Percentiles rank a stretch among this genome's conserved stretches.
Conservation (phyloP, 2,329 filamentous ascomycete species). For the Fusarium drepaniforme region DNA sequence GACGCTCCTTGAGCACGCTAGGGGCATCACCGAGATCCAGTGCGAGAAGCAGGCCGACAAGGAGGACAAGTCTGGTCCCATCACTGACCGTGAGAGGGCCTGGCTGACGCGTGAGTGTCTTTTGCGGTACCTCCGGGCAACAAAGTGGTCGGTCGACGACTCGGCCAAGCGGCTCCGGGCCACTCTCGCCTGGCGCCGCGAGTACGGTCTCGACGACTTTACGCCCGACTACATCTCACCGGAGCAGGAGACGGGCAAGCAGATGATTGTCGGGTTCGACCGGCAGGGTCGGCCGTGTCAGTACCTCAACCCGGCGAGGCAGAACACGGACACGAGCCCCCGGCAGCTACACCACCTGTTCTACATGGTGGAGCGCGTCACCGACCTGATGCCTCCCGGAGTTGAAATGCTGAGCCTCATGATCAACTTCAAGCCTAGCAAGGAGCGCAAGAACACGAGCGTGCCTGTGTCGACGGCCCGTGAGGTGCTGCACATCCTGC, state of each 20-base stretch:
- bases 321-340: conserved; percentile 90
- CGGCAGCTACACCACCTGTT: conserved; percentile 94
- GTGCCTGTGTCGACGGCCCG: conserved; percentile 82
- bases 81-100: conserved; percentile 85
- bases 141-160: conserved; percentile 86
- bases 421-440: conserved; percentile 90
- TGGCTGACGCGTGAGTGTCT: conserved; percentile 95
- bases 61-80: conserved; percentile 70
- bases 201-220: conserved; percentile 85
- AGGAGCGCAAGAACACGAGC: conserved; percentile 77
- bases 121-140: conserved; percentile 91
- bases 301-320: conserved; percentile 88
- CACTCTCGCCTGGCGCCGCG: conserved; percentile 89
- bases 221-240: conserved; percentile 89
- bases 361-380: conserved; percentile 92
- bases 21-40: conserved; percentile 75
- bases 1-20: conserved; percentile 77
- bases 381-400: conserved; percentile 87
- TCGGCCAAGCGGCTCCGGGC: conserved; percentile 83
- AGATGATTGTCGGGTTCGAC: conserved; percentile 90
- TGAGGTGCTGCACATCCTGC: conserved; percentile 90
- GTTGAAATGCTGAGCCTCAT: conserved; percentile 89
- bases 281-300: conserved; percentile 87
- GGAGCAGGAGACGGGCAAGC: conserved; percentile 98
- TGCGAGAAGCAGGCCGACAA: conserved; percentile 59